A percentile compares a stretch with the other conserved stretches of the same genome.
These are phyloP conservation scores for Leptographium galeiforme DNA, from an alignment of 2,329 filamentous ascomycete species.

Conservation along the genomic window DNA sequence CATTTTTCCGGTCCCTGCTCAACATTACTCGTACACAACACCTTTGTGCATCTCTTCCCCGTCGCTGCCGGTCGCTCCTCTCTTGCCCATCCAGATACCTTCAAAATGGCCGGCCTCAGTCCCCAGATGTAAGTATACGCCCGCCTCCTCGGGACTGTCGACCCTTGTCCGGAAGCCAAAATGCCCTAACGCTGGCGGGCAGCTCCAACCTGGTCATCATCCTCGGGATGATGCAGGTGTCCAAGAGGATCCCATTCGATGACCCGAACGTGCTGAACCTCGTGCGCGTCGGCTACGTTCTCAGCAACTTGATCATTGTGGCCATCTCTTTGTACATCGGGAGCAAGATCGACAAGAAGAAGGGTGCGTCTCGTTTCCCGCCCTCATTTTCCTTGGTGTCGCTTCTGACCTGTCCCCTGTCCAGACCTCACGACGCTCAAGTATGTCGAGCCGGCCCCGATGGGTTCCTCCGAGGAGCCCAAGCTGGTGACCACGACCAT, in stretches of 20 bases:
- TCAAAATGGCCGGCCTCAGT: constrained; percentile 46
- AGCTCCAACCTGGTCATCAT: constrained; percentile 92
- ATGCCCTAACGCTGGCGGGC: constrained; percentile 9
- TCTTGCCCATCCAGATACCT: neutral
- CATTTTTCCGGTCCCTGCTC: neutral
- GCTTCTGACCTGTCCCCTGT: neutral
- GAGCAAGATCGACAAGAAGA: constrained; percentile 84
- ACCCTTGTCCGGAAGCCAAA: neutral
- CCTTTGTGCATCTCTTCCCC: neutral
- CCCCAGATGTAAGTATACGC: constrained; percentile 45
- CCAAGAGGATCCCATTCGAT: constrained; percentile 91
- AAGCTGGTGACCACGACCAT: constrained; percentile 95
- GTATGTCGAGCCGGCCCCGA: constrained; percentile 89
- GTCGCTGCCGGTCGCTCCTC: neutral
- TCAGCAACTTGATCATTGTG: constrained; percentile 69
- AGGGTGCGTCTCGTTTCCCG: constrained; percentile 43
- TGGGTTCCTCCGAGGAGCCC: constrained; percentile 87
- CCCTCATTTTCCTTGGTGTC: no score
- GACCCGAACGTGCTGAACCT: constrained; percentile 51
- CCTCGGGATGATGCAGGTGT: constrained; percentile 95
- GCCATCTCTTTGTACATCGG: constrained; percentile 77
- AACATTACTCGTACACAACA: neutral
- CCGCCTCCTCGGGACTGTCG: neutral
- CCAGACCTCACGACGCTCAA: constrained; percentile 93
- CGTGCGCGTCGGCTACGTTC: constrained; percentile 40